Evolutionary conservation across 1,284 basidiomycete genomes (phyloP), one percentile per base, ranked within the genome.

Genomic region (Marasmius fiardii): DNA sequence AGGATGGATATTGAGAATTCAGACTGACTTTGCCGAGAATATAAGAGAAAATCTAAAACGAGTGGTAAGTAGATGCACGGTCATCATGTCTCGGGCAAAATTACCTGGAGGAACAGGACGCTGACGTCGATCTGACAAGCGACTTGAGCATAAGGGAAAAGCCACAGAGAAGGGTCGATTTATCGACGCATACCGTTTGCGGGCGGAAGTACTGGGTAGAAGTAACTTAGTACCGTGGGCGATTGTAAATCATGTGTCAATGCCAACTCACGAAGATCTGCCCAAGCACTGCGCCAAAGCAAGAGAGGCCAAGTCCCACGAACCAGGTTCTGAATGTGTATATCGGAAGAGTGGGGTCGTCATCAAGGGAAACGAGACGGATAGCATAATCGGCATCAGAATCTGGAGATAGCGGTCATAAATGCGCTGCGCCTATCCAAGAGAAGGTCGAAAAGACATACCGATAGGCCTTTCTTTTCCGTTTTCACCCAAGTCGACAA

Each of bases 241-340:
- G n/a, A 18, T 48, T 2, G 7, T n/a, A 33, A 26, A 24, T n/a
- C 45, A 18, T 12, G 18, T 39, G 31, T 33, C 14, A 41, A 23
- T 21, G 50, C 28, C 11, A 33, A 68, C 77, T 35, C 64, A 80
- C 79, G 65, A 83, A 82, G 54, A 83, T 80, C 63, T 82, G 79
- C 18, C 80, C 81, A 11, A 85, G 71, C 7, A 83, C 80, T 33
- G 81, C 74, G 16, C 77, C 80, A 65, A 84, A 82, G 60, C 79
- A 79, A 3, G 79, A 72, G 2, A 83, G 71, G 4, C 81, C 82
- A 67, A 73, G 70, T 68, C 64, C 82, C 4, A 76, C 59, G 55
- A 75, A 75, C 70, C 72, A 75, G 70, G 75, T 73, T 6, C 75
- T 63, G 58, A 77, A 74, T 0, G 74, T 76, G 58, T 68, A 76